These are phyloP conservation scores for Cercospora sp. DNA, from an alignment of 2,329 filamentous ascomycete species.

Conservation along the genomic window DNA sequence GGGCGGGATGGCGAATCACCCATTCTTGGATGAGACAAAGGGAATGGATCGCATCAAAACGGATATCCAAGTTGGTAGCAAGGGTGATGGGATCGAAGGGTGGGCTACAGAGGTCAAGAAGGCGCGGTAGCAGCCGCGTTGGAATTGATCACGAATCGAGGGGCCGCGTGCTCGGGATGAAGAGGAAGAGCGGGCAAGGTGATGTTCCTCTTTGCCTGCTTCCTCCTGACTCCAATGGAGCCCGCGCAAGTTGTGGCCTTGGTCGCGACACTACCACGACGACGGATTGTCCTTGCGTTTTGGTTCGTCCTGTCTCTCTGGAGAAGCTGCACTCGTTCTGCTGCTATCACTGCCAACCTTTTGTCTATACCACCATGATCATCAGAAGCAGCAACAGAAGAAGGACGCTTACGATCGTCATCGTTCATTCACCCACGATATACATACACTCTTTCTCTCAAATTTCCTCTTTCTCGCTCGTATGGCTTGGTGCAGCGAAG, in stretches of 20 bases:
- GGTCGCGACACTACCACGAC: neutral
- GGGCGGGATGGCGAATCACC: slow-evolving; percentile 86
- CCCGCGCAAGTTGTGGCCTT: neutral
- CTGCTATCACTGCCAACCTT: neutral
- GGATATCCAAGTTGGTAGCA: slow-evolving; percentile 73
- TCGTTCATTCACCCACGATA: neutral
- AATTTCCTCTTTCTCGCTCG: neutral
- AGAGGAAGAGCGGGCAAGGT: slow-evolving; percentile 4
- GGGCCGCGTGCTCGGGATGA: neutral
- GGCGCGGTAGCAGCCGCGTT: slow-evolving; percentile 58
- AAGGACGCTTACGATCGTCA: neutral
- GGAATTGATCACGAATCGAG: neutral
- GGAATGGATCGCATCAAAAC: slow-evolving; percentile 83
- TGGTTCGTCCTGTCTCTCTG: neutral
- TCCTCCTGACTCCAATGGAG: neutral
- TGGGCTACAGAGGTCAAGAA: slow-evolving; percentile 85
- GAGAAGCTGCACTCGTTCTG: neutral
- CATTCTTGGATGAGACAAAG: slow-evolving; percentile 78
- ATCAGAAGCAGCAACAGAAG: neutral
- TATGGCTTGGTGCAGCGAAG: neutral
- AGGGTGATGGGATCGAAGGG: slow-evolving; percentile 89
- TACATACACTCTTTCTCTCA: neutral
- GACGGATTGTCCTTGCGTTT: neutral
- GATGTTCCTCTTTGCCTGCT: slow-evolving; percentile 11
- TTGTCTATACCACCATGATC: neutral